Percentiles rank a stretch among this genome's conserved stretches.
phyloP scores from a whole-genome alignment of 1,284 basidiomycete species.

The Phellinidium pouzarii region DNA sequence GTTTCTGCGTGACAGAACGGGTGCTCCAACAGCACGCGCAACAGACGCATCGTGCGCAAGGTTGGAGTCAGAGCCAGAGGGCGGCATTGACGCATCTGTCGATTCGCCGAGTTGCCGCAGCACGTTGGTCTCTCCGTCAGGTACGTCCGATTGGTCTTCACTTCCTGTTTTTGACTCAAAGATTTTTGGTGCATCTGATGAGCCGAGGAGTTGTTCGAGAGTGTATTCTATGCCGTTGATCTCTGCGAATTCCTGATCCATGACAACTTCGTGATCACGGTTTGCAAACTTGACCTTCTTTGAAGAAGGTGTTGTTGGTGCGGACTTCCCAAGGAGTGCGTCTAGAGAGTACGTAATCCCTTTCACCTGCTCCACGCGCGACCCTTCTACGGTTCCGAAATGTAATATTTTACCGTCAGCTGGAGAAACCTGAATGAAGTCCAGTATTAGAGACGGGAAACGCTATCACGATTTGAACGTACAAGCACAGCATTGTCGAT shows the following conservation, averaged over 20 bases:
- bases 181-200: slow-evolving; percentile 19
- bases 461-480: background rate
- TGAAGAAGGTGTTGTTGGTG: slow-evolving; percentile 30
- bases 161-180: slow-evolving; percentile 3
- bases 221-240: slow-evolving; percentile 98
- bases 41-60: slow-evolving; percentile 62
- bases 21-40: slow-evolving; percentile 59
- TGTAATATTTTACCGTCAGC: slow-evolving; percentile 93
- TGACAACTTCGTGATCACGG: slow-evolving; percentile 51
- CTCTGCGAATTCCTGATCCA: slow-evolving; percentile 88
- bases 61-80: slow-evolving; percentile 42
- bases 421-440: slow-evolving; percentile 65
- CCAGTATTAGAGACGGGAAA: background rate
- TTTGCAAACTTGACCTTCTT: slow-evolving; percentile 32
- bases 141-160: slow-evolving; percentile 25
- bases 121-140: slow-evolving; percentile 29
- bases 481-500: slow-evolving; percentile 77
- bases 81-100: slow-evolving; percentile 59
- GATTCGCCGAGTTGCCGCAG: slow-evolving; percentile 49
- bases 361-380: slow-evolving; percentile 94
- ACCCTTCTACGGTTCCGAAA: slow-evolving; percentile 80
- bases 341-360: slow-evolving; percentile 95
- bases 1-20: slow-evolving; percentile 37
- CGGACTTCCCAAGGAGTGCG: slow-evolving; percentile 78
- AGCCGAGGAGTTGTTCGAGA: slow-evolving; percentile 75